These are phyloP conservation scores for Pythium insidiosum DNA, from an alignment of 352 stramenopile species.

Conservation along the genomic window DNA sequence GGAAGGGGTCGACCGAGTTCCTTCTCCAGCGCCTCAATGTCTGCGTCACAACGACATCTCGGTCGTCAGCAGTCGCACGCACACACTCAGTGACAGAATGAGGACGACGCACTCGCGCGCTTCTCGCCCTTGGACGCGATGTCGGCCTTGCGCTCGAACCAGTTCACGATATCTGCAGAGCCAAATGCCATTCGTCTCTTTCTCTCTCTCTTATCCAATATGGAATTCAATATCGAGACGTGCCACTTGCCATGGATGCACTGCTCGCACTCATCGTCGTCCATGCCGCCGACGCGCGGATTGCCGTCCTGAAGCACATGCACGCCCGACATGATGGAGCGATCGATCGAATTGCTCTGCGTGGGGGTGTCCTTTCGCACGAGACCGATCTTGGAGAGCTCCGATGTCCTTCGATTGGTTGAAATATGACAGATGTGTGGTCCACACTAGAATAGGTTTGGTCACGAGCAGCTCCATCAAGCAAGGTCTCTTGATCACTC, in stretches of 20 bases:
- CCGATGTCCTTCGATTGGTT: no score
- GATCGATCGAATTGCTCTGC: not conserved
- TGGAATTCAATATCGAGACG: not conserved
- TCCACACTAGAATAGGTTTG: no score
- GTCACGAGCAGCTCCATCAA: no score
- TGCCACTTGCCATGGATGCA: constrained; percentile 55
- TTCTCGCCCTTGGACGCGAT: no score
- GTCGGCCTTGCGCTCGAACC: constrained; percentile 74
- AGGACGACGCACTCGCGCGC: no score
- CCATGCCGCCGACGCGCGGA: constrained; percentile 70
- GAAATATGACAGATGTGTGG: no score
- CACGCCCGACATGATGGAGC: constrained; percentile 51
- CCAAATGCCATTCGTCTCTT: not conserved
- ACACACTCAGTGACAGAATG: no score
- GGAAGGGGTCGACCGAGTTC: constrained; percentile 48
- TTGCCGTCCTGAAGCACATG: constrained; percentile 69
- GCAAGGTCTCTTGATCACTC: no score
- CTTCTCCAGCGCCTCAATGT: constrained; percentile 70
- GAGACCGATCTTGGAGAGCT: no score
- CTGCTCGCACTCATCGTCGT: constrained; percentile 67
- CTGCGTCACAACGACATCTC: constrained; percentile 12
- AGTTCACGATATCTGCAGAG: constrained; percentile 66
- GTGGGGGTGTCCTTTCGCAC: no score
- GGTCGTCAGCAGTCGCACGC: no score
- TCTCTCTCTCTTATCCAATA: not conserved